Conservation (phyloP, 164 flowering plant genomes). For the Platanus orientalis region DNA sequence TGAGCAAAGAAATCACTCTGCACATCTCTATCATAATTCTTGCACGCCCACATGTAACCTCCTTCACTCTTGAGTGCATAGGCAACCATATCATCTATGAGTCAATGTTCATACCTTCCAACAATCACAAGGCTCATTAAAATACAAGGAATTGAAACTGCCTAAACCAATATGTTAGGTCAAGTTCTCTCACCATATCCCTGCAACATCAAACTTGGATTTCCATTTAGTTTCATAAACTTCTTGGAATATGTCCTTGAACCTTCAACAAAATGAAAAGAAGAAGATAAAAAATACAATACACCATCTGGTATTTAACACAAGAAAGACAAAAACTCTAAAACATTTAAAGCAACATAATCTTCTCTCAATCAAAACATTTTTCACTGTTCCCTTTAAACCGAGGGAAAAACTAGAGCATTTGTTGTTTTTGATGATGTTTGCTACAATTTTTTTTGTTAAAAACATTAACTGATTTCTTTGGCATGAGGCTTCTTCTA, state of each 20-base stretch:
- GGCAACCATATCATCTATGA: conserved; percentile 98
- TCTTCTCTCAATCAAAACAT: too few relatives aligned
- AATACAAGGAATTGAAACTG: background rate
- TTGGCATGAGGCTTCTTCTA: too few relatives aligned
- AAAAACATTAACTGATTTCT: too few relatives aligned
- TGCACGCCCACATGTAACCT: conserved; percentile 98
- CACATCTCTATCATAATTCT: conserved; percentile 96
- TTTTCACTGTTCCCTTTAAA: too few relatives aligned
- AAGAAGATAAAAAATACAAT: background rate
- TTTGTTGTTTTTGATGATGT: too few relatives aligned
- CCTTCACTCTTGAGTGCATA: conserved; percentile 96
- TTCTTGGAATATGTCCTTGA: conserved; percentile 84
- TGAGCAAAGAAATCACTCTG: conserved; percentile 99
- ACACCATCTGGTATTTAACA: conserved; percentile 1
- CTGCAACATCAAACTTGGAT: conserved; percentile 73
- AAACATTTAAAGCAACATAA: too few relatives aligned
- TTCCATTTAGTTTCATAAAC: conserved; percentile 77
- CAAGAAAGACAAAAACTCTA: too few relatives aligned
- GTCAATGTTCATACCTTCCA: conserved; percentile 91
- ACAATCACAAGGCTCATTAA: conserved; percentile 4
- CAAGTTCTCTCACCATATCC: conserved; percentile 59
- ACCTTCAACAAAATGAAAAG: conserved; percentile 30
- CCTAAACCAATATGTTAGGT: background rate
- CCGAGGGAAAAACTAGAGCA: too few relatives aligned
- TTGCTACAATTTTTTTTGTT: too few relatives aligned